Evolutionary conservation across 306 rosid genomes (phyloP).

Genomic region (Mimosa pudica): DNA sequence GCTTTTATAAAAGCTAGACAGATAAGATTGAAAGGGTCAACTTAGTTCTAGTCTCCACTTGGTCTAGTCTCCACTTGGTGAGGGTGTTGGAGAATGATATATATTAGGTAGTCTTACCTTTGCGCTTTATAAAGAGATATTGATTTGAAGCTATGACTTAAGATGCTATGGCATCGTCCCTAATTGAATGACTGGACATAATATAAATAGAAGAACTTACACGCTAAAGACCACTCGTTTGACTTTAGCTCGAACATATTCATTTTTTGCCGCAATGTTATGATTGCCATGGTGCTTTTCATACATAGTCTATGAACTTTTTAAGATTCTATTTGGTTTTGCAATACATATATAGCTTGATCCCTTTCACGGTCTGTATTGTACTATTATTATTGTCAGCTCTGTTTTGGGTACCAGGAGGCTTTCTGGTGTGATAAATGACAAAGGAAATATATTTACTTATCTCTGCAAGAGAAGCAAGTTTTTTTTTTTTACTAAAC

Average conservation of each 20-base stretch:
- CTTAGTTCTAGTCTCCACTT: too few relatives aligned
- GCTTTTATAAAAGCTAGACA: background rate
- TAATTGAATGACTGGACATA: background rate
- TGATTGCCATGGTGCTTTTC: background rate
- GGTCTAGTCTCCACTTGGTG: too few relatives aligned
- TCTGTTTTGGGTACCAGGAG: slow-evolving; percentile 54
- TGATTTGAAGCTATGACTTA: too few relatives aligned
- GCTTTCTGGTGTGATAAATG: slow-evolving; percentile 97
- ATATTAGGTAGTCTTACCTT: too few relatives aligned
- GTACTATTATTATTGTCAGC: background rate
- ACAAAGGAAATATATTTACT: slow-evolving; percentile 88
- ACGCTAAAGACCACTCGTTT: background rate
- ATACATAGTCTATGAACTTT: background rate
- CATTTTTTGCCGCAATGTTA: background rate
- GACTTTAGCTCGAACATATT: background rate
- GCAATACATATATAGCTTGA: background rate
- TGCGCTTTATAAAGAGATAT: too few relatives aligned
- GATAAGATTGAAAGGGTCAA: too few relatives aligned
- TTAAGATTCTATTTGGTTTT: background rate
- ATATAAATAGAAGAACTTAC: background rate
- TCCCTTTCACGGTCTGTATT: background rate
- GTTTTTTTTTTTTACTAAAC: too few relatives aligned
- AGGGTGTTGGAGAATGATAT: too few relatives aligned
- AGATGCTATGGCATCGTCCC: background rate
- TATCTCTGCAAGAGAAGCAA: slow-evolving; percentile 87